Evolutionary conservation across 179 eudicot species (phyloP).

Genomic region (Patellifolia procumbens): DNA sequence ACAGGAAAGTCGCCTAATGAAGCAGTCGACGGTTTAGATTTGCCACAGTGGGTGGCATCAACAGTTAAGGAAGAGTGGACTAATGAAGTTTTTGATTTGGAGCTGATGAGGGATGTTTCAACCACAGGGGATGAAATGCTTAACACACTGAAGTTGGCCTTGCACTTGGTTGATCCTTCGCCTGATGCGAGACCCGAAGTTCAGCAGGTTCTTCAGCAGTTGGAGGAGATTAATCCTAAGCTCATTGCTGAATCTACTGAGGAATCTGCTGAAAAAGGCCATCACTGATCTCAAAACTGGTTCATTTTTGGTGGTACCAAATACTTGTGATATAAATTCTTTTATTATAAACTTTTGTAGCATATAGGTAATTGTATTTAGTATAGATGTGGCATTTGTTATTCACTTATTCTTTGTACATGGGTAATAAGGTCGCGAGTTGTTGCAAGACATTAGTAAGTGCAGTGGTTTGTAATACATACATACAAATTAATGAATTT

Average conservation of each 20-base stretch:
- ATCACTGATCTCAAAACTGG: slow-evolving; percentile 25
- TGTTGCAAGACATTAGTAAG: slow-evolving; percentile 8
- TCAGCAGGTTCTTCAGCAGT: slow-evolving; percentile 59
- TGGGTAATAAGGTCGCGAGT: neutral
- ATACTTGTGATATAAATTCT: slow-evolving; percentile 1
- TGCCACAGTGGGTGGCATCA: slow-evolving; percentile 97
- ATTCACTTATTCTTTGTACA: slow-evolving; percentile 19
- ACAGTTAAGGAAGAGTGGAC: slow-evolving; percentile 95
- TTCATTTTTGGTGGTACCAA: slow-evolving; percentile 33
- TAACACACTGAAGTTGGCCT: slow-evolving; percentile 70
- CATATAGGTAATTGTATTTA: neutral
- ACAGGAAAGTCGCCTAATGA: slow-evolving; percentile 91
- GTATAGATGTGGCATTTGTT: slow-evolving; percentile 6
- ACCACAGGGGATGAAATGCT: slow-evolving; percentile 77
- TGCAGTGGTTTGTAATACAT: neutral
- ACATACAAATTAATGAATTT: slow-evolving; percentile 7
- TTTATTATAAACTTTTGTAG: slow-evolving; percentile 5
- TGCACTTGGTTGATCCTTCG: slow-evolving; percentile 86
- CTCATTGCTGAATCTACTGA: slow-evolving; percentile 40
- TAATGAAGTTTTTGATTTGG: slow-evolving; percentile 87
- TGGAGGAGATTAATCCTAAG: slow-evolving; percentile 72
- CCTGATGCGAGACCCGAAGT: slow-evolving; percentile 72
- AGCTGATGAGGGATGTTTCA: slow-evolving; percentile 71
- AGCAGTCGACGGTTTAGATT: slow-evolving; percentile 63
- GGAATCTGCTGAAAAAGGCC: slow-evolving; percentile 39